Percentiles rank a stretch among this genome's conserved stretches.
phyloP scores from a whole-genome alignment of 768 basidiomycete genomes.

The Tricholoma furcatifolium region DNA sequence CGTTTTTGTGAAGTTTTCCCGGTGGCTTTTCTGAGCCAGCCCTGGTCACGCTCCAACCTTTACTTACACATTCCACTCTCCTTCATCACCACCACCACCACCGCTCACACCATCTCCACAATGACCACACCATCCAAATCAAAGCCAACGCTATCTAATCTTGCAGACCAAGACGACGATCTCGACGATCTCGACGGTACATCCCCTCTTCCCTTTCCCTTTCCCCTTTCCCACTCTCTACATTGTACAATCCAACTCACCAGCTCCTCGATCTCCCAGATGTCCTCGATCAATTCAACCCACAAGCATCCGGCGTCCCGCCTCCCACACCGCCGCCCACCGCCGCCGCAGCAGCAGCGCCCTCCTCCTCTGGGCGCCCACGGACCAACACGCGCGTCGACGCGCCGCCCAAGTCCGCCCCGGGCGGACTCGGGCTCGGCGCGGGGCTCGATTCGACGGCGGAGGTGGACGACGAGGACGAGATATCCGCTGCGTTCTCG shows the following conservation, averaged over 20 bases:
- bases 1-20: too few relatives aligned
- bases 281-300: slow-evolving; percentile 44
- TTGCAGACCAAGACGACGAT: slow-evolving; percentile 45
- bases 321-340: slow-evolving; percentile 34
- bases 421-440: slow-evolving; percentile 27
- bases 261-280: slow-evolving; percentile 24
- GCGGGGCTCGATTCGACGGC: slow-evolving; percentile 21
- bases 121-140: slow-evolving; percentile 13
- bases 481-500: slow-evolving; percentile 42
- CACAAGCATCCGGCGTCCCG: slow-evolving; percentile 16
- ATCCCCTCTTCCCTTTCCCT: neutral
- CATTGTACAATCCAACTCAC: too few relatives aligned
- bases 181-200: slow-evolving; percentile 68
- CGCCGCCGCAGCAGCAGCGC: slow-evolving; percentile 21
- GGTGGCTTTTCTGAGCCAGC: too few relatives aligned
- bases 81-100: too few relatives aligned
- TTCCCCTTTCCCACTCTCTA: neutral
- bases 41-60: too few relatives aligned
- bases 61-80: too few relatives aligned
- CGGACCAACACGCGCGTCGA: slow-evolving; percentile 51
- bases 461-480: slow-evolving; percentile 41
- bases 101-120: neutral
- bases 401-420: slow-evolving; percentile 35
- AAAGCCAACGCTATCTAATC: slow-evolving; percentile 13
- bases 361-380: slow-evolving; percentile 36